A percentile compares a stretch with the other conserved stretches of the same genome.
Evolutionary conservation across 164 flowering plant genomes (phyloP).

Genomic region (Aristolochia fimbriata): DNA sequence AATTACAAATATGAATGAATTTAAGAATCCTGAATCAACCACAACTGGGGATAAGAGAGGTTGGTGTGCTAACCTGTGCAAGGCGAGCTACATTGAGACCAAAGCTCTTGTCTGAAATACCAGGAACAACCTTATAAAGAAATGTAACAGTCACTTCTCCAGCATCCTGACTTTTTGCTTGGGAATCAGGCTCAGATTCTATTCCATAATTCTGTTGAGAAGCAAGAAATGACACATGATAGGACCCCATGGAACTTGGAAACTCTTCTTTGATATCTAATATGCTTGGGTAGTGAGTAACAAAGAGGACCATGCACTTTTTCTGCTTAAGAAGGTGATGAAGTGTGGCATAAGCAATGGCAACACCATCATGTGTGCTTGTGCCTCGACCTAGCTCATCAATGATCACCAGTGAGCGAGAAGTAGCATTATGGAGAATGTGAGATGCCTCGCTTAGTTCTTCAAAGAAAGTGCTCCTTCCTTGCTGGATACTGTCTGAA

Average conservation of each 20-base stretch:
- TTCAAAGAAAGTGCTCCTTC: constrained; percentile 91
- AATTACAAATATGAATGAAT: too few relatives aligned
- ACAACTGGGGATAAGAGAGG: too few relatives aligned
- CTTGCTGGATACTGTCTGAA: constrained; percentile 83
- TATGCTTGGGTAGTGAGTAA: constrained; percentile 89
- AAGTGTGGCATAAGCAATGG: constrained; percentile 87
- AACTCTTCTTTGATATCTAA: constrained; percentile 56
- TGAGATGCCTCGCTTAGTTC: constrained; percentile 80
- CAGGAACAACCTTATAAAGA: constrained; percentile 79
- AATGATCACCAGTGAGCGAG: constrained; percentile 65
- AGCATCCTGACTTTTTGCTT: constrained; percentile 9
- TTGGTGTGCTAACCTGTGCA: constrained; percentile 61
- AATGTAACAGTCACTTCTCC: constrained; percentile 49
- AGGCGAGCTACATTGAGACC: constrained; percentile 94
- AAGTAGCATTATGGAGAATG: constrained; percentile 56
- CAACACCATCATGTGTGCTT: constrained; percentile 95
- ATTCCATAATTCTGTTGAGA: constrained; percentile 14
- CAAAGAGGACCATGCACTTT: constrained; percentile 80
- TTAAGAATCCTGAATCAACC: too few relatives aligned
- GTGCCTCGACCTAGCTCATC: constrained; percentile 99
- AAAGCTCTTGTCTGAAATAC: constrained; percentile 75
- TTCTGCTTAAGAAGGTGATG: constrained; percentile 61
- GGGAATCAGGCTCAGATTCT: constrained; percentile 12
- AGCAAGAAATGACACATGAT: constrained; percentile 84
- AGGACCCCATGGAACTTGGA: constrained; percentile 59